phyloP scores from a whole-genome alignment of 78 protist genomes.

The Dictyostelium capitatum region DNA sequence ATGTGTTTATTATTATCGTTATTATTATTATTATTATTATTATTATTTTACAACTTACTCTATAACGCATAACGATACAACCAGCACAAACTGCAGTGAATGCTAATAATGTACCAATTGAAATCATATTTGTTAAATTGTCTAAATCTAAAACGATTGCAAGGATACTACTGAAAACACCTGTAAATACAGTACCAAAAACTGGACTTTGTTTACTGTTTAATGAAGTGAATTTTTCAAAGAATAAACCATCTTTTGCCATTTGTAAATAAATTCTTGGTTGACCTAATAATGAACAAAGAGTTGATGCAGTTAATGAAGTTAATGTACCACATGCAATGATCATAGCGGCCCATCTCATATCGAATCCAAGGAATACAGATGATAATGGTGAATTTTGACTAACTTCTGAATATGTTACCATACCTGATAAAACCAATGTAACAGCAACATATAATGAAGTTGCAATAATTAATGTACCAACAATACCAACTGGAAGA shows the following conservation, averaged over 20 bases:
- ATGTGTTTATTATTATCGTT: too few species aligned
- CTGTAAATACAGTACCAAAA: constrained; percentile 74
- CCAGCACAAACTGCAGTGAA: constrained; percentile 86
- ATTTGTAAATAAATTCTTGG: constrained; percentile 84
- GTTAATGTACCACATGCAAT: constrained; percentile 73
- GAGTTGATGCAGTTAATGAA: constrained; percentile 81
- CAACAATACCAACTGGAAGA: constrained; percentile 86
- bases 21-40: too few species aligned
- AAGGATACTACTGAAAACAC: constrained; percentile 62
- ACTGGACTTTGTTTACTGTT: constrained; percentile 72
- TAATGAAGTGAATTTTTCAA: constrained; percentile 33
- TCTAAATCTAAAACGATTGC: constrained; percentile 60
- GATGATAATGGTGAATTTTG: constrained; percentile 40
- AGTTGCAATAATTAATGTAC: constrained; percentile 70
- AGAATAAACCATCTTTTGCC: constrained; percentile 87
- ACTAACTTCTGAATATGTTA: neutral
- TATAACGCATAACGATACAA: constrained; percentile 51
- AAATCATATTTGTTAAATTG: constrained; percentile 68
- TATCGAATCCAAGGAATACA: constrained; percentile 13
- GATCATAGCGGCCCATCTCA: constrained; percentile 68
- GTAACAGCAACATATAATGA: constrained; percentile 78
- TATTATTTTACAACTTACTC: constrained; percentile 4
- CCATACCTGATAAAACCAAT: constrained; percentile 78
- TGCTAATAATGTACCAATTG: constrained; percentile 83
- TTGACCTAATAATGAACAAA: constrained; percentile 83